Evolutionary conservation across 2,329 filamentous ascomycete genomes (phyloP).

Genomic region (Epichloe typhina): DNA sequence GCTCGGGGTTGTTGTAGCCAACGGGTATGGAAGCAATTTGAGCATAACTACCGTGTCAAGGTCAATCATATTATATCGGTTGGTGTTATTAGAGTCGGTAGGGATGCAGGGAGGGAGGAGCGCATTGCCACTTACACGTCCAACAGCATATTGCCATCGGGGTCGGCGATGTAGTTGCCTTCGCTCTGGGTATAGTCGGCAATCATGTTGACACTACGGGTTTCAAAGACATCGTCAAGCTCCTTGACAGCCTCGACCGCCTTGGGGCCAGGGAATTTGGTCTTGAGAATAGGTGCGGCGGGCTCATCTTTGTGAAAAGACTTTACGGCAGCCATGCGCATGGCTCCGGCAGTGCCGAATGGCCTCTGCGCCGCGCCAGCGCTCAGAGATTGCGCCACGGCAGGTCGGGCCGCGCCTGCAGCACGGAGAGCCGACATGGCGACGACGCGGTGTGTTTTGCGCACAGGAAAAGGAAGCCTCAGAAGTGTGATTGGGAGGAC

Average conservation of each 20-base stretch:
- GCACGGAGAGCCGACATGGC: conserved; percentile 9
- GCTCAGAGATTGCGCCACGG: conserved; percentile 3
- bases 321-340: conserved; percentile 20
- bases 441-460: background rate
- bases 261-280: conserved; percentile 62
- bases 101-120: background rate
- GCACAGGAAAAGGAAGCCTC: background rate
- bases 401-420: conserved; percentile 5
- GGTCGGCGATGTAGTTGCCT: conserved; percentile 71
- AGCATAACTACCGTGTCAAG: conserved; percentile 45
- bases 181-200: conserved; percentile 59
- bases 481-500: background rate
- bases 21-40: conserved; percentile 89
- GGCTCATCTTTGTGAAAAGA: conserved; percentile 37
- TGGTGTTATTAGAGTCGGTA: background rate
- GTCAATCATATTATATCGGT: background rate
- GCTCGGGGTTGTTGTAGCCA: conserved; percentile 78
- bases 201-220: conserved; percentile 72
- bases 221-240: conserved; percentile 72
- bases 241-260: conserved; percentile 55
- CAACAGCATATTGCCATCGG: conserved; percentile 59
- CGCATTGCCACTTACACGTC: conserved; percentile 44
- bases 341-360: conserved; percentile 7
- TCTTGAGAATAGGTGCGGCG: conserved; percentile 38
- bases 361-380: conserved; percentile 2